Conservation (phyloP, 2,329 filamentous ascomycete genomes). For the Mycocentrospora acerina region DNA sequence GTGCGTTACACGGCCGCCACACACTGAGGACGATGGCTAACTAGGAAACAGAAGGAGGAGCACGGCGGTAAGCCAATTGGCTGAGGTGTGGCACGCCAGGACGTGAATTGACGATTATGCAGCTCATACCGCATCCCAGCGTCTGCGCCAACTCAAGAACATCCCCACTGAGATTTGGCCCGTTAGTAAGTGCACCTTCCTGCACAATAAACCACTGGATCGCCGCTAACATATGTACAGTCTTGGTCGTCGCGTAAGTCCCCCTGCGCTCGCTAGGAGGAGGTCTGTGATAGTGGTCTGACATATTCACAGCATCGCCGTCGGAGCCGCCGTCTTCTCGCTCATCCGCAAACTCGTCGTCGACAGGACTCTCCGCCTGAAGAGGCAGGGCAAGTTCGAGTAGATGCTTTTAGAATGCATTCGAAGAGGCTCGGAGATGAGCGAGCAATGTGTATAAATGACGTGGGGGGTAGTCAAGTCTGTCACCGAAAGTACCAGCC, state of each 20-base stretch:
- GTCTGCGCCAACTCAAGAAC: constrained; percentile 83
- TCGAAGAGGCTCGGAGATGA: constrained; percentile 9
- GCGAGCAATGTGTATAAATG: constrained; percentile 28
- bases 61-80: constrained; percentile 58
- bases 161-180: constrained; percentile 93
- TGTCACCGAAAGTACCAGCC: constrained; percentile 19
- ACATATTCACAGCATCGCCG: constrained; percentile 56
- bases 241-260: constrained; percentile 80
- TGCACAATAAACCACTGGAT: constrained; percentile 1
- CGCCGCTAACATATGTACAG: constrained; percentile 49
- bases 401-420: constrained; percentile 16
- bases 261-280: constrained; percentile 5
- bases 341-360: constrained; percentile 76
- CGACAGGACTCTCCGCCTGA: constrained; percentile 90
- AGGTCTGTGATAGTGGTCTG: constrained; percentile 24
- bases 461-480: constrained; percentile 9
- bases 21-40: constrained; percentile 41
- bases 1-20: constrained; percentile 54
- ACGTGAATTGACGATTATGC: constrained; percentile 21
- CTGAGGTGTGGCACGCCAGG: constrained; percentile 4
- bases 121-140: constrained; percentile 98
- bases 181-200: constrained; percentile 66
- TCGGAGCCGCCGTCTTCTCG: constrained; percentile 81
- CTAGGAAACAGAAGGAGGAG: constrained; percentile 59
- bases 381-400: constrained; percentile 58